phyloP scores from a whole-genome alignment of 2,329 filamentous ascomycete genomes.

The Aspergillus piperis region DNA sequence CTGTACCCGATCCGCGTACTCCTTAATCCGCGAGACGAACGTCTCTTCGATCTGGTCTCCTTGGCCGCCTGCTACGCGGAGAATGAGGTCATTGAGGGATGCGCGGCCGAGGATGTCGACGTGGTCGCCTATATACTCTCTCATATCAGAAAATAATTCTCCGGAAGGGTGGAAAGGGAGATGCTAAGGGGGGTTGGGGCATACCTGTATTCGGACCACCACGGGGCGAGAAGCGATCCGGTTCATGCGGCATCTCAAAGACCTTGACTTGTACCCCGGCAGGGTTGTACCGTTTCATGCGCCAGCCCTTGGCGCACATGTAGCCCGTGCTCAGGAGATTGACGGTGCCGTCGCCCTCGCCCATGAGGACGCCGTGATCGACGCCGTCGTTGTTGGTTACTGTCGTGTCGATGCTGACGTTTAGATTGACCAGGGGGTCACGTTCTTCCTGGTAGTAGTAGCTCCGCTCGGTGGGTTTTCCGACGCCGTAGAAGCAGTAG shows the following conservation, averaged over 20 bases:
- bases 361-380: conserved; percentile 91
- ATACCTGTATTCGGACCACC: conserved; percentile 65
- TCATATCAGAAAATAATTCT: conserved; percentile 1
- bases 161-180: neutral
- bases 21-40: conserved; percentile 75
- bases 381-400: conserved; percentile 48
- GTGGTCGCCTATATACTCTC: conserved; percentile 69
- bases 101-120: conserved; percentile 92
- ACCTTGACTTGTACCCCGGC: conserved; percentile 77
- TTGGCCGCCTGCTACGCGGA: conserved; percentile 81
- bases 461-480: conserved; percentile 86
- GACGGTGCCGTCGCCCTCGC: conserved; percentile 94
- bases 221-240: conserved; percentile 84
- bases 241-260: conserved; percentile 95
- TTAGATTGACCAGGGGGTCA: conserved; percentile 60
- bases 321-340: conserved; percentile 90
- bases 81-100: conserved; percentile 84
- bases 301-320: conserved; percentile 96
- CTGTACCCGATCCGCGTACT: conserved; percentile 81
- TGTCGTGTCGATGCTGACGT: conserved; percentile 56
- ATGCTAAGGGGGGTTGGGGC: conserved; percentile 6
- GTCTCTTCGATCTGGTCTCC: conserved; percentile 77
- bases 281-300: conserved; percentile 90
- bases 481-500: conserved; percentile 94
- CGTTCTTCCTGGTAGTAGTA: conserved; percentile 85